Percentiles rank a stretch among this genome's conserved stretches.
Conservation (phyloP, 1,284 basidiomycete species). For the Pseudozyma thailandica region DNA sequence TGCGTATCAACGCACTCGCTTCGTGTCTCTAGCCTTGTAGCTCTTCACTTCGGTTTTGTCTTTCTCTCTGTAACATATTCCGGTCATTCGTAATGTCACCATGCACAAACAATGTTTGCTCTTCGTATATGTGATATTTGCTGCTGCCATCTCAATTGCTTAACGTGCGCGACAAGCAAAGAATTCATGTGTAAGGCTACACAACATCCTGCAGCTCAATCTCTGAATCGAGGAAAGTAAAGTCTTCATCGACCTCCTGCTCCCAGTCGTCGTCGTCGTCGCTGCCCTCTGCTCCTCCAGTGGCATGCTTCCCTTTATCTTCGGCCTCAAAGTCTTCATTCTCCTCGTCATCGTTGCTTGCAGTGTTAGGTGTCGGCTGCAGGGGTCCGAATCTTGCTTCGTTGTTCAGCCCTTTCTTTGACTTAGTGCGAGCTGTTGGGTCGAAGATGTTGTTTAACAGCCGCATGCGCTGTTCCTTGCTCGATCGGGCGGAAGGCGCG, state of each 20-base stretch:
- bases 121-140: background rate
- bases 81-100: conserved; percentile 23
- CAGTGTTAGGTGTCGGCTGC: background rate
- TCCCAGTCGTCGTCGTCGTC: conserved; percentile 47
- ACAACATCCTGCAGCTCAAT: conserved; percentile 39
- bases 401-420: conserved; percentile 9
- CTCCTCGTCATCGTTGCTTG: conserved; percentile 4
- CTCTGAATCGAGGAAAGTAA: conserved; percentile 41
- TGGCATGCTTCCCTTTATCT: background rate
- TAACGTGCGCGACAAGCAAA: too few relatives aligned
- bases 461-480: background rate
- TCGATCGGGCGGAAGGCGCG: conserved; percentile 1
- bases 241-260: conserved; percentile 38
- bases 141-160: too few relatives aligned
- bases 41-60: conserved; percentile 1
- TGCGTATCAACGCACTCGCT: background rate
- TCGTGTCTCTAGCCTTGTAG: background rate
- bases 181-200: background rate
- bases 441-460: conserved; percentile 25
- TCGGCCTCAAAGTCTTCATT: background rate
- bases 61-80: conserved; percentile 16
- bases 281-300: background rate
- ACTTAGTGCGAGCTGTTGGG: conserved; percentile 1
- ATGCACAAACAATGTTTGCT: background rate
- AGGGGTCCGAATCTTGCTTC: conserved; percentile 28